Percentiles rank a stretch among this genome's conserved stretches.
These are phyloP conservation scores for Tetrastigma voinierianum DNA, from an alignment of 164 flowering plant genomes.

Conservation along the genomic window DNA sequence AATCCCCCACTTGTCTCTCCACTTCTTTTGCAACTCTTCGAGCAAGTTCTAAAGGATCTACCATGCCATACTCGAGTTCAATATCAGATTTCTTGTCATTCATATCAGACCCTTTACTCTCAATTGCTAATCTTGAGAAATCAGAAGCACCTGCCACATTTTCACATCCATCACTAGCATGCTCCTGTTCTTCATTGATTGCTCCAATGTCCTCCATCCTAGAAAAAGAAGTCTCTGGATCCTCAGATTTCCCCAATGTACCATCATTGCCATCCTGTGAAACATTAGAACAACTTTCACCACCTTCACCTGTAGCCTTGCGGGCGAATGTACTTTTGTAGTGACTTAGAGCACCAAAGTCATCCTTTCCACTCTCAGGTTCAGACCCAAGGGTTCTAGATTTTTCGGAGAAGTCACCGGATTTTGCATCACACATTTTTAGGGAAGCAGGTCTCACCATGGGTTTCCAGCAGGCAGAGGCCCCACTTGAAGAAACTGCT, in stretches of 20 bases:
- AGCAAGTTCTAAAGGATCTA: slow-evolving; percentile 86
- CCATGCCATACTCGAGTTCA: slow-evolving; percentile 66
- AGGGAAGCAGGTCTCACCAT: slow-evolving; percentile 15
- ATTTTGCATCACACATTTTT: slow-evolving; percentile 22
- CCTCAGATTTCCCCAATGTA: slow-evolving; percentile 19
- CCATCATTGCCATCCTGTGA: slow-evolving; percentile 21
- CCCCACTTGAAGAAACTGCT: slow-evolving; percentile 17
- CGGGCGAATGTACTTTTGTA: slow-evolving; percentile 10
- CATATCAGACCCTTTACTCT: slow-evolving; percentile 19
- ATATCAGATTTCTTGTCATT: slow-evolving; percentile 35
- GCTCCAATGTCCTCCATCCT: slow-evolving; percentile 28
- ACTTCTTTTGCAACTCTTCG: slow-evolving; percentile 78
- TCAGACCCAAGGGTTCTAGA: slow-evolving; percentile 17
- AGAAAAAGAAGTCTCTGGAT: slow-evolving; percentile 21
- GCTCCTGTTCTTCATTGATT: slow-evolving; percentile 20
- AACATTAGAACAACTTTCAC: slow-evolving; percentile 17
- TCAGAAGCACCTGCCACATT: slow-evolving; percentile 20
- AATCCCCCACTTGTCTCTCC: slow-evolving; percentile 60
- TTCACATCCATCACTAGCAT: slow-evolving; percentile 22
- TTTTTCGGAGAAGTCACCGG: slow-evolving; percentile 10
- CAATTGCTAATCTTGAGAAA: slow-evolving; percentile 21
- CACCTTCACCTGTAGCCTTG: slow-evolving; percentile 20
- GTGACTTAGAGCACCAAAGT: slow-evolving; percentile 8
- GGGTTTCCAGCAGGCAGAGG: slow-evolving; percentile 19
- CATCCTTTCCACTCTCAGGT: slow-evolving; percentile 22